These are phyloP conservation scores for Vicia villosa DNA, from an alignment of 306 rosid genomes.

Conservation along the genomic window DNA sequence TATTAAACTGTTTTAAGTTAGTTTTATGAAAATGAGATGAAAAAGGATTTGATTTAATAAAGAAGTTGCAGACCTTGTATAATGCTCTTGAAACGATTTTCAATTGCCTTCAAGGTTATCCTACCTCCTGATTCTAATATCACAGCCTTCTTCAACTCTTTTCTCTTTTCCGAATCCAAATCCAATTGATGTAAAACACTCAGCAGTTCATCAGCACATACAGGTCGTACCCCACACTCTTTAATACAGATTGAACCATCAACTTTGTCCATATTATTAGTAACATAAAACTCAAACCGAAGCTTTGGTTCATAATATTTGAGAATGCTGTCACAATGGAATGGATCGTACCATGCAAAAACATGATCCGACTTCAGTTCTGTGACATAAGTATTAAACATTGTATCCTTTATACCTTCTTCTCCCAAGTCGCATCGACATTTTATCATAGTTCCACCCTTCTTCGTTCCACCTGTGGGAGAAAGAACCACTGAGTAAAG, in stretches of 20 bases:
- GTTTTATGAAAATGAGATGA: no score
- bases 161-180: background rate
- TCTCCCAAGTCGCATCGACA: slow-evolving; percentile 19
- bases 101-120: background rate
- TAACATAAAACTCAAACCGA: slow-evolving; percentile 26
- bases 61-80: no score
- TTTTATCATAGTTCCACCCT: background rate
- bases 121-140: background rate
- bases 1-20: no score
- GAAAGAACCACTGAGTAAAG: slow-evolving; percentile 36
- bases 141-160: background rate
- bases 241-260: slow-evolving; percentile 12
- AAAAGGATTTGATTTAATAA: no score
- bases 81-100: background rate
- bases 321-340: slow-evolving; percentile 32
- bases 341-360: slow-evolving; percentile 43
- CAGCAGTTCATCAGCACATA: background rate
- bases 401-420: background rate
- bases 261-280: background rate
- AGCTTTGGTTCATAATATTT: background rate
- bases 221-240: slow-evolving; percentile 13
- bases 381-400: background rate
- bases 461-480: slow-evolving; percentile 8
- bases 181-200: background rate
- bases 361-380: slow-evolving; percentile 34